Conservation (phyloP, 106 monocot species). For the Dioscorea alata region DNA sequence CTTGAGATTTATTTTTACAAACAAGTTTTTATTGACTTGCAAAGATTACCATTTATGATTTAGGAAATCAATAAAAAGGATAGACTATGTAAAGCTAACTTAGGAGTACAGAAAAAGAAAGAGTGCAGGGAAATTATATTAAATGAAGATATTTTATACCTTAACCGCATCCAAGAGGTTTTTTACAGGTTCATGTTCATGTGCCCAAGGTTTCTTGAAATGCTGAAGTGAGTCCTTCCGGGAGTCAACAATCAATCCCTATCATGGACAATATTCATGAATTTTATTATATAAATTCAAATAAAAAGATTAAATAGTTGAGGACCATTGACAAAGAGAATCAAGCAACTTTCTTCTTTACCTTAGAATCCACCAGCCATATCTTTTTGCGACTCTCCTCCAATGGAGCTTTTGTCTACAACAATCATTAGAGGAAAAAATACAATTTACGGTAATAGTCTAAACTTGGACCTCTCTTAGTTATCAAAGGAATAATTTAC, state of each 20-base stretch:
- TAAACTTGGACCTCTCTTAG: too few relatives aligned
- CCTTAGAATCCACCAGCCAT: slow-evolving; percentile 86
- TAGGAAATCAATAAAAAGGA: too few relatives aligned
- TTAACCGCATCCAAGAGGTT: slow-evolving; percentile 70
- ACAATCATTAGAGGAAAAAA: not conserved
- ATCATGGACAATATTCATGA: not conserved
- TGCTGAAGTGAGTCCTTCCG: slow-evolving; percentile 57
- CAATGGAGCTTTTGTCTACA: slow-evolving; percentile 48
- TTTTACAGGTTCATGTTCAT: slow-evolving; percentile 61
- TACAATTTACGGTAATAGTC: not conserved
- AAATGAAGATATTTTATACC: slow-evolving; percentile 18
- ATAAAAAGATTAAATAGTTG: not conserved
- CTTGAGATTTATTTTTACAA: too few relatives aligned
- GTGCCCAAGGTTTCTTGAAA: slow-evolving; percentile 87
- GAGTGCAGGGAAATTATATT: too few relatives aligned
- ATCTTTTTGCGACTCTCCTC: slow-evolving; percentile 66
- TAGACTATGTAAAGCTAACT: too few relatives aligned
- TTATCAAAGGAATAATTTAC: not conserved
- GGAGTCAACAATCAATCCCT: slow-evolving; percentile 70
- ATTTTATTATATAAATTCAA: not conserved
- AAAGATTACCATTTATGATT: too few relatives aligned
- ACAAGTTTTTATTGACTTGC: too few relatives aligned
- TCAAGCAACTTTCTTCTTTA: slow-evolving; percentile 6
- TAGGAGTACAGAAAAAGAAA: too few relatives aligned
- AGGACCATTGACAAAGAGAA: not conserved